Evolutionary conservation across 495 filamentous ascomycete genomes (phyloP).

Genomic region (Elasticomyces elasticus): DNA sequence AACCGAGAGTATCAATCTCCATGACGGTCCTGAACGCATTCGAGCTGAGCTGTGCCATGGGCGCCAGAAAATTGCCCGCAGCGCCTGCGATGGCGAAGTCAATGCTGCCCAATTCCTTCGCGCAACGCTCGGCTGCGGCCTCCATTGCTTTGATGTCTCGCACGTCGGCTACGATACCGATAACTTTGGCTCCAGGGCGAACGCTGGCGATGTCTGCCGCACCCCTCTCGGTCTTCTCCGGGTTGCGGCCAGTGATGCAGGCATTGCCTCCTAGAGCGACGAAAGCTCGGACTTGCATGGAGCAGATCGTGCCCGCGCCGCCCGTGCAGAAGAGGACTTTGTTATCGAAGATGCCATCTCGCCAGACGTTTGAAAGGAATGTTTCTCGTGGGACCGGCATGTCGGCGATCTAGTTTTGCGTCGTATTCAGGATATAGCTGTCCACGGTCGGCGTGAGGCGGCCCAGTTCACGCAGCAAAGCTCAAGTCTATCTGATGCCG

Average conservation of each 20-base stretch:
- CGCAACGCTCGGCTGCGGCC: conserved; percentile 65
- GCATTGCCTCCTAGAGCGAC: conserved; percentile 88
- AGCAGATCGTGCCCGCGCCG: conserved; percentile 87
- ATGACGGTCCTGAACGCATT: conserved; percentile 95
- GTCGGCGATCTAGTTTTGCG: conserved; percentile 8
- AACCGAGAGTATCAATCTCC: conserved; percentile 89
- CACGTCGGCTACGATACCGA: conserved; percentile 82
- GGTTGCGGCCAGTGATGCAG: conserved; percentile 83
- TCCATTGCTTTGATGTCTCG: conserved; percentile 58
- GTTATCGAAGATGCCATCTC: conserved; percentile 73
- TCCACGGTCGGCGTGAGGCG: no score
- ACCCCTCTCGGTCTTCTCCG: conserved; percentile 72
- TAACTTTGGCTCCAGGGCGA: conserved; percentile 64
- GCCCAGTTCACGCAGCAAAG: no score
- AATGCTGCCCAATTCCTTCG: conserved; percentile 69
- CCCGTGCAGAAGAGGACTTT: conserved; percentile 95
- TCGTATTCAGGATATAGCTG: not conserved
- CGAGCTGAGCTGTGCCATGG: conserved; percentile 65
- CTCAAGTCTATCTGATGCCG: no score
- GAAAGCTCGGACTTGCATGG: conserved; percentile 80
- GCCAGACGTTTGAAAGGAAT: conserved; percentile 74
- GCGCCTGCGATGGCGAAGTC: conserved; percentile 96
- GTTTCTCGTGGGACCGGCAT: conserved; percentile 63
- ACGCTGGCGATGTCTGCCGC: conserved; percentile 74
- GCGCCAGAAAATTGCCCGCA: conserved; percentile 90